Evolutionary conservation across 441 rosid genomes (phyloP), one percentile per base, ranked within the genome.

Genomic region (Pelargonium cotyledonis): DNA sequence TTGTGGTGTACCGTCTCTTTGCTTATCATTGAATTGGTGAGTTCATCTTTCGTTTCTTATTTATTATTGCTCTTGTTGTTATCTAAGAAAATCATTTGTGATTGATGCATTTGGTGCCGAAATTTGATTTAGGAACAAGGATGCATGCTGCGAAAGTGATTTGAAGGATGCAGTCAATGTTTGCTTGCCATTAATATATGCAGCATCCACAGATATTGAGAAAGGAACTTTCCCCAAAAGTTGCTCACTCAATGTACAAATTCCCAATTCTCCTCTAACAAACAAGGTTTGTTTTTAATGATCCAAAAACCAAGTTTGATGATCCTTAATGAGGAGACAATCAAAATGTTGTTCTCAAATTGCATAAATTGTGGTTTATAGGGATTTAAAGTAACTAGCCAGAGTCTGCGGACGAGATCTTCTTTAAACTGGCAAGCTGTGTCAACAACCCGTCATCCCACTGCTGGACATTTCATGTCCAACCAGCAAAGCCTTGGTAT

Each of bases 401-500:
- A 78, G 72, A 81, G 80, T 69, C 16, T 70, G 40, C 70, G 72
- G 75, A 80, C 40, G 40, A 53, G 77, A 51, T 73, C 79, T 16
- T 68, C 68, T 65, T 66, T 68, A 46, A 72, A 72, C 68, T 76
- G 77, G 82, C 72, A 69, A 72, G 77, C 80, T 12, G 75, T 70
- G 8, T 67, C 80, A 12, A 73, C 76, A 2, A 76, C 63, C 41
- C 72, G 77, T 66, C 77, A 69, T 67, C 73, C 75, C 40, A 60
- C 77, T 44, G 75, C 70, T 21, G 75, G 73, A 15, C 75, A 68
- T 60, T 76, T 76, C 72, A 72, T 78, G 80, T 78, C 82, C 71
- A 81, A 74, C 43, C 82, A 81, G 11, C 79, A 81, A 23, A 78
- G 78, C 70, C 77, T 81, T 66, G 84, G 82, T 53, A 47, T 79